Evolutionary conservation across 805 yeast genomes (phyloP).

Genomic region (Wickerhamomyces strasburgensis): DNA sequence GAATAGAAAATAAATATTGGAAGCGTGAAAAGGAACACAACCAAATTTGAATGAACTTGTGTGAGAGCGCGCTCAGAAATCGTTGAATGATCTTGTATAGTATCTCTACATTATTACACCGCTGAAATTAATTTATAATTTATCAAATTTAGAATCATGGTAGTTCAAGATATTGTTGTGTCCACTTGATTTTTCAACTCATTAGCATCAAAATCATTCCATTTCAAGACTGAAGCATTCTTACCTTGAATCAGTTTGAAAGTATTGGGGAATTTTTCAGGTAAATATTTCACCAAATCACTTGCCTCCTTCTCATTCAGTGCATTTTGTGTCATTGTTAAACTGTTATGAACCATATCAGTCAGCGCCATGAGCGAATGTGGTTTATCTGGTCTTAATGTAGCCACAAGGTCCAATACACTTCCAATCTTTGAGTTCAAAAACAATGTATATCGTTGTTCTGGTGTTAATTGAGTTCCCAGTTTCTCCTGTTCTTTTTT

Average conservation of each 20-base stretch:
- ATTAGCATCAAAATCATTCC: constrained; percentile 22
- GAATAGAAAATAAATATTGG: background rate
- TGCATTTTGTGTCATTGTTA: constrained; percentile 12
- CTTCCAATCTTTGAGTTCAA: constrained; percentile 27
- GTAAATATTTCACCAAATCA: constrained; percentile 16
- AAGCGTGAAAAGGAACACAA: too few species aligned
- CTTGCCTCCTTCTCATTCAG: constrained; percentile 18
- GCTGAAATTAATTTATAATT: too few species aligned
- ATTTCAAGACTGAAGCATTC: constrained; percentile 15
- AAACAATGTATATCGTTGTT: constrained; percentile 20
- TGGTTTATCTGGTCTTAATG: constrained; percentile 21
- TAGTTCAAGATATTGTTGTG: background rate
- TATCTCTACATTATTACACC: too few species aligned
- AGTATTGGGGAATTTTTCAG: constrained; percentile 16
- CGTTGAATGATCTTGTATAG: too few species aligned
- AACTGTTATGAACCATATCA: constrained; percentile 17
- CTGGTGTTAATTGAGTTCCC: constrained; percentile 17
- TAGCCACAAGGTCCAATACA: constrained; percentile 28
- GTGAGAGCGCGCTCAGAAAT: too few species aligned
- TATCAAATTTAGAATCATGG: too few species aligned
- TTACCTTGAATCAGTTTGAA: constrained; percentile 16
- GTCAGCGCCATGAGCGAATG: constrained; percentile 17
- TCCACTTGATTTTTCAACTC: constrained; percentile 8
- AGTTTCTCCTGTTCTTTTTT: constrained; percentile 29
- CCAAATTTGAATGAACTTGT: too few species aligned